Evolutionary conservation across 441 rosid species (phyloP).

Genomic region (Macaranga tanarius): DNA sequence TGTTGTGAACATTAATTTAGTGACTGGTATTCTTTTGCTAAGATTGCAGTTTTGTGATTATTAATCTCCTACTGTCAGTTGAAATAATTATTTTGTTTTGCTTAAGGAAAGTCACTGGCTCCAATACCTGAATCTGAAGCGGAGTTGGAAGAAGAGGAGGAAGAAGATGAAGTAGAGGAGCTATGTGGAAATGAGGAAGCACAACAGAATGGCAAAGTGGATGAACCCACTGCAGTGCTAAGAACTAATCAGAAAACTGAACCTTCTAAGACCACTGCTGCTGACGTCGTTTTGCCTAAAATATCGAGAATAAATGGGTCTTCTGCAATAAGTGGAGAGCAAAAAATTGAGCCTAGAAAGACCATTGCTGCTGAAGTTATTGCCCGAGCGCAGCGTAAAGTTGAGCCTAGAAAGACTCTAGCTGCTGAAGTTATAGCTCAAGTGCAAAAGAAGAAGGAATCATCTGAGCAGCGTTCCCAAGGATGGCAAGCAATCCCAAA

Average conservation of each 20-base stretch:
- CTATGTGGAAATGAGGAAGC: constrained; percentile 15
- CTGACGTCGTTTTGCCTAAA: constrained; percentile 34
- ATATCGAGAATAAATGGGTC: constrained; percentile 33
- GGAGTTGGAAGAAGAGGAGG: constrained; percentile 76
- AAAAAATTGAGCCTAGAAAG: constrained; percentile 29
- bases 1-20: not conserved
- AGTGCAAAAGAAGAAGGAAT: constrained; percentile 36
- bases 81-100: constrained; percentile 33
- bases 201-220: constrained; percentile 24
- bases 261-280: constrained; percentile 17
- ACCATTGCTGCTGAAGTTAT: constrained; percentile 28
- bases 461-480: constrained; percentile 38
- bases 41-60: not conserved
- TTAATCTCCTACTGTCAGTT: constrained; percentile 19
- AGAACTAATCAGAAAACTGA: constrained; percentile 30
- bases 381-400: constrained; percentile 33
- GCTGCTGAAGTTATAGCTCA: constrained; percentile 30
- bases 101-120: constrained; percentile 85
- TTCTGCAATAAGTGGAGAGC: constrained; percentile 24
- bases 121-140: constrained; percentile 90
- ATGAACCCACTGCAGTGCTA: constrained; percentile 17
- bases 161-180: constrained; percentile 32
- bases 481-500: constrained; percentile 95
- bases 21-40: no score
- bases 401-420: constrained; percentile 28